Percentiles rank a stretch among this genome's conserved stretches.
These are phyloP conservation scores for Boletellus deceptivus DNA, from an alignment of 1,284 basidiomycete genomes.

Conservation along the genomic window DNA sequence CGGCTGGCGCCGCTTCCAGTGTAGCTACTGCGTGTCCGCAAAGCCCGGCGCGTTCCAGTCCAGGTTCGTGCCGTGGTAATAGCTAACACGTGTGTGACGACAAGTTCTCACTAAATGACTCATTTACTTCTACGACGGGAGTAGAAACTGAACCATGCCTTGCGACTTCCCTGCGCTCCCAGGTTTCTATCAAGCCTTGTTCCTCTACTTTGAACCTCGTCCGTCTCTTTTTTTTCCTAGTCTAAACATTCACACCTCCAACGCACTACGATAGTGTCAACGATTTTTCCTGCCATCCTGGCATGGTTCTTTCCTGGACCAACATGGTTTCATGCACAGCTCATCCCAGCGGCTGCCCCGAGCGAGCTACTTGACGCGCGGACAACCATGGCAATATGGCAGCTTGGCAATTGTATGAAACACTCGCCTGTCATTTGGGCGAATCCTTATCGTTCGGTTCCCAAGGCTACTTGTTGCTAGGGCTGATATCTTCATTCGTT, in stretches of 20 bases:
- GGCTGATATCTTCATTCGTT: conserved; percentile 64
- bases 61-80: too few species aligned
- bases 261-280: conserved; percentile 45
- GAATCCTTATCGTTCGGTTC: not conserved
- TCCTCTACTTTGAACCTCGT: conserved; percentile 72
- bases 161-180: conserved; percentile 57
- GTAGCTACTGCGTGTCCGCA: not conserved
- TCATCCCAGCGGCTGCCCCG: conserved; percentile 50
- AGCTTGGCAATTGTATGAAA: conserved; percentile 65
- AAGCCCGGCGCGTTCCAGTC: too few species aligned
- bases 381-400: conserved; percentile 67
- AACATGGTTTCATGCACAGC: conserved; percentile 68
- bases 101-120: too few species aligned
- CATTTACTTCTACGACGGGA: too few species aligned
- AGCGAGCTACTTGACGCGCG: conserved; percentile 45
- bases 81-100: too few species aligned
- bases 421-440: not conserved
- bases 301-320: conserved; percentile 63
- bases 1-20: not conserved
- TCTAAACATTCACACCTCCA: not conserved
- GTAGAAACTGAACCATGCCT: conserved; percentile 14
- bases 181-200: conserved; percentile 65
- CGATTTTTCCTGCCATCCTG: conserved; percentile 55
- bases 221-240: conserved; percentile 16
- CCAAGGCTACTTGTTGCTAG: conserved; percentile 67